Evolutionary conservation across 441 rosid genomes (phyloP).

Genomic region (Omphalea diandra): DNA sequence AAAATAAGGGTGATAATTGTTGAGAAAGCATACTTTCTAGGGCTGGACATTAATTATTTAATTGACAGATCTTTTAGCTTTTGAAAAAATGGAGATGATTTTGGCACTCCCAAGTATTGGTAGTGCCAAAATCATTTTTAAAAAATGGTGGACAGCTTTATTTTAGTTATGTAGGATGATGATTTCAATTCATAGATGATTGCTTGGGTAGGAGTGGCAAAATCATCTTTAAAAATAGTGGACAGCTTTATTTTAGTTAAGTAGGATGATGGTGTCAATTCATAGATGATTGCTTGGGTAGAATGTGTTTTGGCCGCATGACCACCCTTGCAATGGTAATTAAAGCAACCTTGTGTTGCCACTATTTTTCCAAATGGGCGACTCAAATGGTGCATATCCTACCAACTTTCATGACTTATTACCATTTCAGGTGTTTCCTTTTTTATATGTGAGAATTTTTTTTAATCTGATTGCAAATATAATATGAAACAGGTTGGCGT

Average conservation of each 20-base stretch:
- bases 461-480: background rate
- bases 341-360: background rate
- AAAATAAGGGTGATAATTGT: background rate
- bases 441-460: background rate
- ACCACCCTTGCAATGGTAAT: background rate
- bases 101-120: too few species aligned
- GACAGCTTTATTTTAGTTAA: background rate
- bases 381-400: background rate
- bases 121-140: too few species aligned
- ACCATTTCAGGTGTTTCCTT: background rate
- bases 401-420: background rate
- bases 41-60: background rate
- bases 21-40: background rate
- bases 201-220: too few species aligned
- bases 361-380: background rate
- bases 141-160: too few species aligned
- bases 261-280: background rate
- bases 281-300: background rate
- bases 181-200: too few species aligned
- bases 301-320: background rate
- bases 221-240: background rate
- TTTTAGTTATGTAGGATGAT: too few species aligned
- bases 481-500: slow-evolving; percentile 78
- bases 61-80: background rate
- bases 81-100: too few species aligned